Evolutionary conservation across 2,329 filamentous ascomycete genomes (phyloP), one percentile per base, ranked within the genome.

Genomic region (Aureobasidium leucospermi): DNA sequence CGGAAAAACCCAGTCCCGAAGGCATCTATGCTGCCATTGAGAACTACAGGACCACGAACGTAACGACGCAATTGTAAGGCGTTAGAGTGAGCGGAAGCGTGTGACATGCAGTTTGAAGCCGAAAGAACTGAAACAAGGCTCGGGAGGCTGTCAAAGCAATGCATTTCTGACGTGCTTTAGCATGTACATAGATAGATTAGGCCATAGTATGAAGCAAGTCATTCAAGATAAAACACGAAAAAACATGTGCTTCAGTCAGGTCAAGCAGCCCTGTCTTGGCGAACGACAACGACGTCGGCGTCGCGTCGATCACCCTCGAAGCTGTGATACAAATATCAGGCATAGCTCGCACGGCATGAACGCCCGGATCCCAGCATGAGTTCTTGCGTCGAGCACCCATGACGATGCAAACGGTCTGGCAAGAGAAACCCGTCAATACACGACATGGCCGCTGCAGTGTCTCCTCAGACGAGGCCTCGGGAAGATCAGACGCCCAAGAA

Each of bases 1-100:
- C 94, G 1, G 83, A 83, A 67, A 86, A 80, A 67, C 94, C 94
- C 1, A 96, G 84, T 70, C 89, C 92, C 0, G 85, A 93, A 67
- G 92, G 92, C 0, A 76, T 97, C 39, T 49, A 28, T 28, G 49
- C 41, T 36, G 59, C 49, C 13, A 56, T 60, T 34, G 49, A 53
- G 23, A 31, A 29, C 13, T 59, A 59, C 32, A 39, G 57, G 29
- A 45, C 19, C 32, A 57, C 52, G 23, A 57, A 57, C 32, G 32
- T 36, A 23, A 32, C 23, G 39, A 55, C 39, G 28, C 51, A 55
- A 43, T 9, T 43, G 10, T 55, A 43, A 55, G 28, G 51, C 51
- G n/a, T 15, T 36, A 19, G 38, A 6, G 28, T 31, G 23, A 34
- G 39, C 42, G n/a, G 28, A 36, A 13, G 49, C 23, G 49, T 8